Base-by-base conservation (phyloP, 2,329 filamentous ascomycete species). In the Calcarisporium arbuscula region DNA sequence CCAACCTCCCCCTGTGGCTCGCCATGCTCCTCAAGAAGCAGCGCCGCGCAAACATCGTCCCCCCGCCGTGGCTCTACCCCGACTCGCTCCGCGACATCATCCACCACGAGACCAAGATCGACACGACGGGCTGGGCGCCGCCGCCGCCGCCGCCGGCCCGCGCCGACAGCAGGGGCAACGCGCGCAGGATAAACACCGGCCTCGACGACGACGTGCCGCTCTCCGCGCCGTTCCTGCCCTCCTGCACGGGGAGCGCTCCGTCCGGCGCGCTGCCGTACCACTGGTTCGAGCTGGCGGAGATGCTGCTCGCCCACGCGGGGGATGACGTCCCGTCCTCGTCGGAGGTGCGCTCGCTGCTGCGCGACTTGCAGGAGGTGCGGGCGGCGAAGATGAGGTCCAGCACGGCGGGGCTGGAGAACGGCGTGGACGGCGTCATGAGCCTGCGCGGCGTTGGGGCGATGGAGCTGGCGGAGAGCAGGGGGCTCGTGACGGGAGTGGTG, bases 11-110 rank as follows among this genome's bases (percentile, higher is more conserved):
- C 0, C 77, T 98, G 39, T 98, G 92, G 92, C 83, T 98, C 12
- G 92, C 92, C 3, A 74, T 96, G 12, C 80, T 96, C 17, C 80
- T 98, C 35, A 96, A 96, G 63, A 87, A 89, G 44, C 92, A 98
- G 63, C 80, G 84, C 35, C 83, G 92, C 51, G 88, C 88, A 49
- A 95, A 95, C 64, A 95, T 98, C 46, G 69, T 92, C 5, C 82
- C 92, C 0, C 92, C 92, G 8, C 72, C 86, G 12, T 98, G 92
- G 92, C 77, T 98, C 7, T 78, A 84, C 41, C 73, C 84, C 0
- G 68, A 80, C 41, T 83, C 85, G 4, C 78, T 98, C 5, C 70
- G 77, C 41, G 70, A 81, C 8, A 84, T 96, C 41, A 77, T 96
- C 41, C 74, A 85, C 37, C 72, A 84, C 51, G 92, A 98, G 54